Evolutionary conservation across 2,329 filamentous ascomycete genomes (phyloP).

Genomic region (Gnomoniopsis sp.): DNA sequence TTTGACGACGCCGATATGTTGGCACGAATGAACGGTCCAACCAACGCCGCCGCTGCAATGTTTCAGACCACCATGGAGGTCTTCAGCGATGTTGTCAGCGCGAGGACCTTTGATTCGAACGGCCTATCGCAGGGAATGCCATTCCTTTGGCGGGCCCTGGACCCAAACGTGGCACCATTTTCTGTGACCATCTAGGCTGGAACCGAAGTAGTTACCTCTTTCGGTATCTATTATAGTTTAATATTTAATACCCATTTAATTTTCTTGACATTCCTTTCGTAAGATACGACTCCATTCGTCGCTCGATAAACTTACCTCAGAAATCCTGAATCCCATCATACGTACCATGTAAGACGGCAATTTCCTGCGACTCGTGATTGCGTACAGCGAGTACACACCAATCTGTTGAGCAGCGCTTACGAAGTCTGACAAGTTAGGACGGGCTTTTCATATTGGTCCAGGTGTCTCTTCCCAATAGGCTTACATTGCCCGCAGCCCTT

Average conservation of each 20-base stretch:
- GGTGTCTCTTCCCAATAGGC: no score
- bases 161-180: conserved; percentile 21
- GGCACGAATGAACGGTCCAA: conserved; percentile 28
- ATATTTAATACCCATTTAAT: background rate
- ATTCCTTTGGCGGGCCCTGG: conserved; percentile 34
- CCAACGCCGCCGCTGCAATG: conserved; percentile 28
- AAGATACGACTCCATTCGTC: no score
- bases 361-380: no score
- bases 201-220: background rate
- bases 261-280: background rate
- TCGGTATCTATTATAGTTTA: background rate
- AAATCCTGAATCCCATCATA: no score
- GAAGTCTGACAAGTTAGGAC: no score
- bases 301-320: no score
- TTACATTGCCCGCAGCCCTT: no score
- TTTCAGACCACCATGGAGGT: conserved; percentile 35
- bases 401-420: no score
- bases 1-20: conserved; percentile 36
- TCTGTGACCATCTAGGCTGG: conserved; percentile 15
- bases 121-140: conserved; percentile 46
- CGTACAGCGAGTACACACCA: no score
- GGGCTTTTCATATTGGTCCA: no score
- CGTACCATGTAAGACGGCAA: no score
- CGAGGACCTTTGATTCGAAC: conserved; percentile 36
- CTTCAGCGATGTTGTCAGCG: conserved; percentile 35